phyloP scores from a whole-genome alignment of 768 basidiomycete species.

The Termitomyces sp. region DNA sequence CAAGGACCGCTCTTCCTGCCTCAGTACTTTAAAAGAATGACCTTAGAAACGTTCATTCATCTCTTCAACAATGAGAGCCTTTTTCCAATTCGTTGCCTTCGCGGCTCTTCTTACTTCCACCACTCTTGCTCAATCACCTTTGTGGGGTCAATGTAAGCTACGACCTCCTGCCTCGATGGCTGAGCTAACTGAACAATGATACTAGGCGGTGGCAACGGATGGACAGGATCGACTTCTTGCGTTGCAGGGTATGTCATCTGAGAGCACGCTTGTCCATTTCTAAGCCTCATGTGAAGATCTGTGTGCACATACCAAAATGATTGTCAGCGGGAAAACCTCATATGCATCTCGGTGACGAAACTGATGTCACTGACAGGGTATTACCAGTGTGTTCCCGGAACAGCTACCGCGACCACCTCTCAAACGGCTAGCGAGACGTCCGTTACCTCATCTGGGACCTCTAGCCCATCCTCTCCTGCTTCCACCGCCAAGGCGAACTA shows the following conservation, averaged over 20 bases:
- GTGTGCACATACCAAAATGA: constrained; percentile 21
- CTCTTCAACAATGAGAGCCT: background rate
- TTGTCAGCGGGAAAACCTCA: constrained; percentile 16
- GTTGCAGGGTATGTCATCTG: constrained; percentile 25
- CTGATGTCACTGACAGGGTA: constrained; percentile 24
- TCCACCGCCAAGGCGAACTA: constrained; percentile 28
- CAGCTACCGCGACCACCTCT: background rate
- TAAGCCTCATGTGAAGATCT: constrained; percentile 3
- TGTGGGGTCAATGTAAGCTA: constrained; percentile 14
- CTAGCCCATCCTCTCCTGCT: constrained; percentile 6
- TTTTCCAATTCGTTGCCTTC: constrained; percentile 5
- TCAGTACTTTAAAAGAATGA: background rate
- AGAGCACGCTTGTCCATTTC: background rate
- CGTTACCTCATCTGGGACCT: constrained; percentile 1
- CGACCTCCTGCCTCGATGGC: background rate
- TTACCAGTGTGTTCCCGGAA: constrained; percentile 32
- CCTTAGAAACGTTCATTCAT: no score
- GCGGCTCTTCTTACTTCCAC: constrained; percentile 1
- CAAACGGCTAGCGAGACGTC: background rate
- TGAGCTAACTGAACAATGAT: background rate
- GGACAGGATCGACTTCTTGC: constrained; percentile 38
- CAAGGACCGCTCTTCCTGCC: background rate
- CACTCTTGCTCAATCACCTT: constrained; percentile 11
- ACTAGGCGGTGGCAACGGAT: constrained; percentile 22
- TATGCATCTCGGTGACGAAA: background rate